Percentiles rank a stretch among this genome's conserved stretches.
phyloP scores from a whole-genome alignment of 2,329 filamentous ascomycete genomes.

The Trichophyton equinum region DNA sequence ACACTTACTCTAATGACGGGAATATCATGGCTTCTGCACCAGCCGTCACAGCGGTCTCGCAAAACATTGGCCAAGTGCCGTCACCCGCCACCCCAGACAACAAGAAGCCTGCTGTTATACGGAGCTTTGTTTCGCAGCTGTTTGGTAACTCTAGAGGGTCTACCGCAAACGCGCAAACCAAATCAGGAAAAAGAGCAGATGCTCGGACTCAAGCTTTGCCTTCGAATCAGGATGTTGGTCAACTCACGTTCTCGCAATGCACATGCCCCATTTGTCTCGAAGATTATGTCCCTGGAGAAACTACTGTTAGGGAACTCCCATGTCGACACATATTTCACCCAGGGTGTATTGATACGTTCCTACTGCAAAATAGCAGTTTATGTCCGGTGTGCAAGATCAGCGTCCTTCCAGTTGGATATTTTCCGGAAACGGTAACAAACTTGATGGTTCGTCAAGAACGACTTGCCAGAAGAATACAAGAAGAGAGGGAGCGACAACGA shows the following conservation, averaged over 20 bases:
- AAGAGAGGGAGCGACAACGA: neutral
- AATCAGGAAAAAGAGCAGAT: neutral
- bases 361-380: slow-evolving; percentile 65
- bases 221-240: neutral
- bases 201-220: neutral
- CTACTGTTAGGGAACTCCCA: slow-evolving; percentile 69
- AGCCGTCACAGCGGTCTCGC: neutral
- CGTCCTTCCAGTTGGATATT: slow-evolving; percentile 58
- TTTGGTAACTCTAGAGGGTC: neutral
- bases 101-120: neutral
- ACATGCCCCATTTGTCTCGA: slow-evolving; percentile 85
- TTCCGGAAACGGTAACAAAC: slow-evolving; percentile 60
- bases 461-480: slow-evolving; percentile 25
- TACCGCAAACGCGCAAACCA: neutral
- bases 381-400: slow-evolving; percentile 85
- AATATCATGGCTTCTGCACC: slow-evolving; percentile 1
- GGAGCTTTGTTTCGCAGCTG: neutral
- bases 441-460: slow-evolving; percentile 74
- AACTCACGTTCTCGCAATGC: slow-evolving; percentile 47
- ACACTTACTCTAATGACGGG: slow-evolving; percentile 48
- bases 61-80: neutral
- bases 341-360: slow-evolving; percentile 77
- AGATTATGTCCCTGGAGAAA: slow-evolving; percentile 56
- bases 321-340: slow-evolving; percentile 92
- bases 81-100: neutral